Percentiles rank a stretch among this genome's conserved stretches.
phyloP scores from a whole-genome alignment of 306 rosid species.

The Corylus heterophylla region DNA sequence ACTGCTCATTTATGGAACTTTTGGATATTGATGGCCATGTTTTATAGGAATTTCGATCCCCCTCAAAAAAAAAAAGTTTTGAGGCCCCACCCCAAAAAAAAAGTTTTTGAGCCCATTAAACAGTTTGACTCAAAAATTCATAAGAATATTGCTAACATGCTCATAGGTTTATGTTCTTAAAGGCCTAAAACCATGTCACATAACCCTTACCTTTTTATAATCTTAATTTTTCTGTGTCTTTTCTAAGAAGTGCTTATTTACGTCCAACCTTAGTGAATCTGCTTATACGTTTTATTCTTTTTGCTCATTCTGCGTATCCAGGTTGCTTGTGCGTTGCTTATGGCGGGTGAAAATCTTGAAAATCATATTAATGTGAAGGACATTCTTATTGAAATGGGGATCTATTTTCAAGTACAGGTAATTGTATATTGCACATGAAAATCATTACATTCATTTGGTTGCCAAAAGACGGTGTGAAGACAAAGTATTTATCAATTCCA shows the following conservation, averaged over 20 bases:
- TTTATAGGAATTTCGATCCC: not conserved
- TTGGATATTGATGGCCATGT: not conserved
- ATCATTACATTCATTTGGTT: not conserved
- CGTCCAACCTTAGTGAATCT: constrained; percentile 1
- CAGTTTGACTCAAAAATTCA: not conserved
- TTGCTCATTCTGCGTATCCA: constrained; percentile 17
- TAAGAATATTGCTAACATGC: not conserved
- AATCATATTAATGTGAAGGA: constrained; percentile 50
- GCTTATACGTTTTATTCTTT: not conserved
- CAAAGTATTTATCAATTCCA: constrained; percentile 1
- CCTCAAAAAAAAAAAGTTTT: not conserved
- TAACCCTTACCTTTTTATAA: not conserved
- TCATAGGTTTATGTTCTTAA: not conserved
- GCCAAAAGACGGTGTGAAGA: not conserved
- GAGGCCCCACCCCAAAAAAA: too few relatives aligned
- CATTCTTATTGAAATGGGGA: constrained; percentile 65
- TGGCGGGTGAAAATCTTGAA: constrained; percentile 55
- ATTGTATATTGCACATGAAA: constrained; percentile 2
- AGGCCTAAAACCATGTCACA: not conserved
- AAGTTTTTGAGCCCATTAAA: not conserved
- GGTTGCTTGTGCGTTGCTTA: constrained; percentile 67
- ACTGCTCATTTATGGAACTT: not conserved
- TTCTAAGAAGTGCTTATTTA: not conserved
- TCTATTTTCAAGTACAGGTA: constrained; percentile 71
- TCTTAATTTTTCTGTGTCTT: not conserved